Evolutionary conservation across 768 basidiomycete species (phyloP).

Genomic region (Suillus subaureus): DNA sequence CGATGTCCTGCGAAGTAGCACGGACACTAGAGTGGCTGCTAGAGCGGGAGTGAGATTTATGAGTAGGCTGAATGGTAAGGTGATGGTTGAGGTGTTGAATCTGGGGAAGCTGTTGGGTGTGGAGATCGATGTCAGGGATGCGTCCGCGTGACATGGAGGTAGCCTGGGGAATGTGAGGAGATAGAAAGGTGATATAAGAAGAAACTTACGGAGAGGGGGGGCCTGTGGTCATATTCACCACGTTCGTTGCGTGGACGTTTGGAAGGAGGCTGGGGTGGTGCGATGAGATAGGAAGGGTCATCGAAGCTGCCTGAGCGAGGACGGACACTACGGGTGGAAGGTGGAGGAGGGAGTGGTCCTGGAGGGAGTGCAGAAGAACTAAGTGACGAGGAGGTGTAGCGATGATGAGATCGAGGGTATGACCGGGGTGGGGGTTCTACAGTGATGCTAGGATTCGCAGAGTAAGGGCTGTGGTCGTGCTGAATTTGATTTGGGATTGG

Average conservation of each 20-base stretch:
- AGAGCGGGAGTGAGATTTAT: slow-evolving; percentile 27
- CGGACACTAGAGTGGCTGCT: slow-evolving; percentile 38
- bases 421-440: slow-evolving; percentile 26
- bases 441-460: slow-evolving; percentile 29
- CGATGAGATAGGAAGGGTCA: slow-evolving; percentile 30
- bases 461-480: slow-evolving; percentile 20
- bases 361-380: slow-evolving; percentile 36
- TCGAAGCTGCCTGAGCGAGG: slow-evolving; percentile 49
- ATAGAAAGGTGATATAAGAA: neutral
- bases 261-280: slow-evolving; percentile 46
- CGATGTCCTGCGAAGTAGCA: slow-evolving; percentile 40
- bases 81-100: slow-evolving; percentile 15
- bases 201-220: slow-evolving; percentile 7
- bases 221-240: slow-evolving; percentile 32
- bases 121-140: slow-evolving; percentile 25
- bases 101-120: slow-evolving; percentile 24
- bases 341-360: slow-evolving; percentile 43
- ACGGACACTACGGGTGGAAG: slow-evolving; percentile 36
- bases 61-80: slow-evolving; percentile 14
- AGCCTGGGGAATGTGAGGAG: slow-evolving; percentile 14
- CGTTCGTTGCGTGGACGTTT: slow-evolving; percentile 49
- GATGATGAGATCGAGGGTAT: slow-evolving; percentile 22
- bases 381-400: slow-evolving; percentile 25
- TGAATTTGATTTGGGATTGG: slow-evolving; percentile 28
- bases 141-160: slow-evolving; percentile 17